A percentile compares a stretch with the other conserved stretches of the same genome.
Evolutionary conservation across 2,329 filamentous ascomycete species (phyloP).

Genomic region (Colletotrichum cordylinicola): DNA sequence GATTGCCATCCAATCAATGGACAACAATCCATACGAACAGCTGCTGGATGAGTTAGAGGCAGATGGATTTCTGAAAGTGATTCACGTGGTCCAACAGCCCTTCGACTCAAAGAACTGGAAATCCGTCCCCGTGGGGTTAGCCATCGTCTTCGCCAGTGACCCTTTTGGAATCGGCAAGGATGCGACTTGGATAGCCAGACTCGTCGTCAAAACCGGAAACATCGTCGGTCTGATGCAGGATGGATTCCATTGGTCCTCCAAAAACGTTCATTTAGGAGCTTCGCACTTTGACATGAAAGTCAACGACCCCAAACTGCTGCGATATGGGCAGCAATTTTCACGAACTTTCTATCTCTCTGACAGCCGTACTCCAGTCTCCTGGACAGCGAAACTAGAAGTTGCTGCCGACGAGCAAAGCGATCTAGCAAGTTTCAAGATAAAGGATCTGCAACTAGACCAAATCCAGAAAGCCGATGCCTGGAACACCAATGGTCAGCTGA

Average conservation of each 20-base stretch:
- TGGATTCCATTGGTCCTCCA: neutral
- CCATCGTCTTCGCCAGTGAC: neutral
- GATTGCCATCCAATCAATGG: neutral
- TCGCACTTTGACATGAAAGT: neutral
- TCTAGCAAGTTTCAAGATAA: neutral
- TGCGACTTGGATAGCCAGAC: neutral
- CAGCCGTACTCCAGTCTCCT: neutral
- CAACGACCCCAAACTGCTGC: neutral
- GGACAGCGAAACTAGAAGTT: neutral
- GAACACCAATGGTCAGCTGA: neutral
- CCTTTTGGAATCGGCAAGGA: neutral
- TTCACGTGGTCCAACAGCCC: neutral
- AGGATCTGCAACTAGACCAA: neutral
- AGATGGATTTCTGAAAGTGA: neutral
- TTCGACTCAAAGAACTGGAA: neutral
- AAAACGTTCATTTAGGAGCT: neutral
- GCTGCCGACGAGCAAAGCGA: neutral
- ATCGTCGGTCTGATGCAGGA: neutral
- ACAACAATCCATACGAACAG: neutral
- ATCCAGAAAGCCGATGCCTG: neutral
- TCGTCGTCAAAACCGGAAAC: neutral
- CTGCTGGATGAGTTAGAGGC: neutral
- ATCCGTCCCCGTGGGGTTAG: neutral
- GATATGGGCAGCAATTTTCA: fast-evolving
- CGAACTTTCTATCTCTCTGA: neutral